A percentile compares a stretch with the other conserved stretches of the same genome.
These are phyloP conservation scores for Trametes maxima DNA, from an alignment of 768 basidiomycete genomes.

Conservation along the genomic window DNA sequence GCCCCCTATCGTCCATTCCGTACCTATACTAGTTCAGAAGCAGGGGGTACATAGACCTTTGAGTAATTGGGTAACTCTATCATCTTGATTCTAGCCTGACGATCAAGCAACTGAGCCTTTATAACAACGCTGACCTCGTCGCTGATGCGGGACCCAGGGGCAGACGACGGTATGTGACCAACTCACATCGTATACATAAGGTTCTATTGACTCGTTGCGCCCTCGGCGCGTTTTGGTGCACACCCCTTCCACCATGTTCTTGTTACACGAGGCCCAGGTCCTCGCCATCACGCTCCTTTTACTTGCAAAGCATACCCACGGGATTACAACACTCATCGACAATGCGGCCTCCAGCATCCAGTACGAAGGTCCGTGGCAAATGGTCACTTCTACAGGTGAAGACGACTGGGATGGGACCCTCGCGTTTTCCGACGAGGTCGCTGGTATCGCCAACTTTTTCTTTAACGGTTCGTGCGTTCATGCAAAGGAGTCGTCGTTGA, in stretches of 20 bases:
- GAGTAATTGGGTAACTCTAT: no score
- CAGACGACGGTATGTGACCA: not conserved
- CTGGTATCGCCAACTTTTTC: not conserved
- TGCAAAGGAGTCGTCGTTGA: not conserved
- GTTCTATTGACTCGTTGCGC: not conserved
- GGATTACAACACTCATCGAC: not conserved
- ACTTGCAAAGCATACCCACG: not conserved
- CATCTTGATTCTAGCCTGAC: no score
- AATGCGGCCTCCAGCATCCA: not conserved
- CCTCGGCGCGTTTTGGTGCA: not conserved
- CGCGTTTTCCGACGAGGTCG: not conserved
- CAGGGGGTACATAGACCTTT: no score
- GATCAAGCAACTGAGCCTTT: no score
- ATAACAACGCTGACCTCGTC: no score
- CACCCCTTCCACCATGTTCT: not conserved
- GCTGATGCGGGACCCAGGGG: no score
- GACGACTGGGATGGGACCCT: not conserved
- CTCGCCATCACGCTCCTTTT: conserved; percentile 2
- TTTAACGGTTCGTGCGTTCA: conserved; percentile 1
- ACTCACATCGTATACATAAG: not conserved
- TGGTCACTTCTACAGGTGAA: not conserved
- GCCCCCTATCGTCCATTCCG: no score
- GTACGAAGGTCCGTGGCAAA: not conserved
- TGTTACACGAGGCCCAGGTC: not conserved
- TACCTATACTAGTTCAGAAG: no score